Base-by-base conservation (phyloP, 2,329 filamentous ascomycete species). In the Juglanconis sp. region DNA sequence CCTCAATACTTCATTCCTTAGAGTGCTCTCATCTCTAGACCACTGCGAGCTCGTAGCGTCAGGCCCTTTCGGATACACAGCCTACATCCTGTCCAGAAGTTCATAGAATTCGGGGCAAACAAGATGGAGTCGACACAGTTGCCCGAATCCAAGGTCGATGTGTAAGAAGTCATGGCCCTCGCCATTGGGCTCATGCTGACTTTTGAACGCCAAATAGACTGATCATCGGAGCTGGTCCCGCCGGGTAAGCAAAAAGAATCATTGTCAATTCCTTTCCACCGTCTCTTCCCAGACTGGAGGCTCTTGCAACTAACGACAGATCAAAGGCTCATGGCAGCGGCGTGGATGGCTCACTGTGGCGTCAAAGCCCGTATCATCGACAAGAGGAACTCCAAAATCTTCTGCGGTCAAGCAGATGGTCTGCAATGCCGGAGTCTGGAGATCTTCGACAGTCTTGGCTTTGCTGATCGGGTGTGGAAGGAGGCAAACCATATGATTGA, bases 401-500 rank as follows among this genome's bases (percentile, higher is more conserved):
- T 73, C 63, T 71, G 70, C 5, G 76, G 78, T 3, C 77, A 81
- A 64, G 77, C 79, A 40, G 77, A 81, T 60, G 77, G 79, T 8
- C 71, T 74, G 8, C 85, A 90, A 72, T 84, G 81, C 64, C 84
- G 87, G 1, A 89, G 86, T 0, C 76, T 90, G 2, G 87, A 92
- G 71, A 89, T 91, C n/a, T 84, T 91, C 58, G 87, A 92, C 66
- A 86, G 83, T 53, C 88, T 92, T 65, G 88, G 85, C 0, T 83
- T 92, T 60, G 85, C 78, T 2, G 82, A 90, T 64, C 75, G 81
- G 4, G 82, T 81, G 1, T 86, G 85, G 82, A 86, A 85, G 52
- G 87, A 90, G 66, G 80, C 83, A 11, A 88, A 88, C 68, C 86
- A 86, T 68, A 83, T 90, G 76, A 77, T 88, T n/a, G 87, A 89